These are phyloP conservation scores for Cladosporium colombiae DNA, from an alignment of 2,329 filamentous ascomycete genomes.

Conservation along the genomic window DNA sequence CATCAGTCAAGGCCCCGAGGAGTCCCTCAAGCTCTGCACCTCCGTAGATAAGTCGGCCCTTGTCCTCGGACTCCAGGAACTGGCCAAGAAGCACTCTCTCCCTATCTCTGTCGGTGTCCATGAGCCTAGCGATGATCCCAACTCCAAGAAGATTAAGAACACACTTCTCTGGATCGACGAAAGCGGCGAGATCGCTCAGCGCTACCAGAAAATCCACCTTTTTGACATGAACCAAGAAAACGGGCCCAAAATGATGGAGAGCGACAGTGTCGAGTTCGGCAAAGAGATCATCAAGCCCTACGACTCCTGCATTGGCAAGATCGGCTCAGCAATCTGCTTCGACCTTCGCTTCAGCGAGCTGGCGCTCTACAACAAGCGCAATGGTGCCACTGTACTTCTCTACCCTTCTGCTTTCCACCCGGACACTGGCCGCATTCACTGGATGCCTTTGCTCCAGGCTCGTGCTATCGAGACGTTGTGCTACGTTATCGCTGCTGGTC, in stretches of 20 bases:
- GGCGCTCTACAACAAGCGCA: constrained; percentile 64
- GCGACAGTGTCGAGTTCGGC: constrained; percentile 69
- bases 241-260: constrained; percentile 63
- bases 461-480: constrained; percentile 86
- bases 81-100: constrained; percentile 64
- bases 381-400: constrained; percentile 72
- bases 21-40: constrained; percentile 70
- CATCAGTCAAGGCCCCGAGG: constrained; percentile 67
- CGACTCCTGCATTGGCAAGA: constrained; percentile 68
- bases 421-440: constrained; percentile 81
- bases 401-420: constrained; percentile 92
- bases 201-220: constrained; percentile 87
- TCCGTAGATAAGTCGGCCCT: constrained; percentile 69
- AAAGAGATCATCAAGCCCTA: constrained; percentile 67
- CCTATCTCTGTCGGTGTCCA: constrained; percentile 88
- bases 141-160: constrained; percentile 60
- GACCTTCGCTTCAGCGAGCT: constrained; percentile 84
- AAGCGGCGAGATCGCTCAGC: constrained; percentile 58
- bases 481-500: constrained; percentile 84
- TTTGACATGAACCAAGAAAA: constrained; percentile 67
- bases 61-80: constrained; percentile 70
- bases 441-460: constrained; percentile 75
- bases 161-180: constrained; percentile 67
- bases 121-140: constrained; percentile 59
- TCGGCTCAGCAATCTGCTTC: constrained; percentile 86